Base-by-base conservation (phyloP, 164 flowering plant genomes). In the Liquidambar formosana region DNA sequence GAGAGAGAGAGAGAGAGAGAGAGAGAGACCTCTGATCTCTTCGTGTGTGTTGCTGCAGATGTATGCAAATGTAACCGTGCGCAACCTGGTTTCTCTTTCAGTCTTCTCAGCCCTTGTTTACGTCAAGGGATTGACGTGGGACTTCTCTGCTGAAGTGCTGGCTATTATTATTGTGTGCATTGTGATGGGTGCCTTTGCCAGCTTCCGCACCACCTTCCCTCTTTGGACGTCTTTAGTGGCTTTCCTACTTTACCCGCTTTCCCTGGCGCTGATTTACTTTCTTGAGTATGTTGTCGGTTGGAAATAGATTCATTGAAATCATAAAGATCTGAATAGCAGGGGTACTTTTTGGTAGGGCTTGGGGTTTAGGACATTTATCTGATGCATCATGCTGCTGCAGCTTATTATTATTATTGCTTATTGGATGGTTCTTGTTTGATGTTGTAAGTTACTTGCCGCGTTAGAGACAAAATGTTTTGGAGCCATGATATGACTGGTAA, bases 111-210 rank as follows among this genome's bases (percentile, higher is more conserved):
- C 86, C 10, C 84, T 91, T 9, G 90, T 91, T 61, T 88, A 89
- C 51, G 58, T 69, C 4, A 75, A 94, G 70, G 87, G 78, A 12
- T 75, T 91, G 78, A 81, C 83, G 26, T 91, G 97, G 97, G 83
- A 89, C 81, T 91, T 91, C 83, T 86, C 97, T 8, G 77, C 94
- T 13, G 97, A 91, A 69, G 94, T 91, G 57, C 76, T 89, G 58
- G 76, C 88, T 10, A 83, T 91, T 57, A 75, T 89, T 10, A 81
- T 89, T n/a, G 89, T 89, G 10, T 81, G 88, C 70, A 1, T 86
- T 4, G 78, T 85, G 64, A 82, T 91, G 91, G 97, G 97, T 16
- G 73, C 64, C 41, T 76, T 86, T 66, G 86, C 77, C 48, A 86
- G 97, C 79, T 83, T 84, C 80, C 86, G 87, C 62, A 81, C 88